Percentiles rank a stretch among this genome's conserved stretches.
These are phyloP conservation scores for Ormosia semicastrata DNA, from an alignment of 306 rosid species.

Conservation along the genomic window DNA sequence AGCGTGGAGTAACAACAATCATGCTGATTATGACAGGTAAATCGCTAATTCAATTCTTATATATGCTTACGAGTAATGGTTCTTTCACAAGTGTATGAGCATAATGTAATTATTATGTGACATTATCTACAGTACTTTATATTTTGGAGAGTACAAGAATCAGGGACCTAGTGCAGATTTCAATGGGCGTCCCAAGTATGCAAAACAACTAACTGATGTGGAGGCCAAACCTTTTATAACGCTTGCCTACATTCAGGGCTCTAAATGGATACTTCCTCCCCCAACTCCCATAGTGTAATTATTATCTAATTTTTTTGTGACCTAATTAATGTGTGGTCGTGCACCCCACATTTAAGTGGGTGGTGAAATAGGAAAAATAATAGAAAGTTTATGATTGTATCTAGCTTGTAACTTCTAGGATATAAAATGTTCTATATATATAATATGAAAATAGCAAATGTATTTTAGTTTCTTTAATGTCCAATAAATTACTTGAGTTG, in stretches of 20 bases:
- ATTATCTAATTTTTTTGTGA: not conserved
- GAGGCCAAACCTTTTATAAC: slow-evolving; percentile 38
- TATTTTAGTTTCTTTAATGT: not conserved
- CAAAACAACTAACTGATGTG: slow-evolving; percentile 16
- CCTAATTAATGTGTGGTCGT: not conserved
- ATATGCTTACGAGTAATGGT: not conserved
- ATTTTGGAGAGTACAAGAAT: slow-evolving; percentile 45
- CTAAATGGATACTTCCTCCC: slow-evolving; percentile 67
- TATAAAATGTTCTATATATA: not conserved
- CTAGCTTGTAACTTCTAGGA: not conserved
- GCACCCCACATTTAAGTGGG: not conserved
- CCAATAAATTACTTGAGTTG: not conserved
- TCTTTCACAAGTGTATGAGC: not conserved
- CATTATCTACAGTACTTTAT: slow-evolving; percentile 26
- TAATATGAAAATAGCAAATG: not conserved
- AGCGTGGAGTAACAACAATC: slow-evolving; percentile 45
- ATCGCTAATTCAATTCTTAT: not conserved
- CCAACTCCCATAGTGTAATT: slow-evolving; percentile 29
- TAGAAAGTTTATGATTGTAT: not conserved
- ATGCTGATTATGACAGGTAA: slow-evolving; percentile 24
- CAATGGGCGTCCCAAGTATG: not conserved
- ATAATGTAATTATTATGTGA: not conserved
- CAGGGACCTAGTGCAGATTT: slow-evolving; percentile 27
- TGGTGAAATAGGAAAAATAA: not conserved
- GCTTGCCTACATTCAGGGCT: slow-evolving; percentile 39